Evolutionary conservation across 352 stramenopile species (phyloP).

Genomic region (Phytophthora hybrid): DNA sequence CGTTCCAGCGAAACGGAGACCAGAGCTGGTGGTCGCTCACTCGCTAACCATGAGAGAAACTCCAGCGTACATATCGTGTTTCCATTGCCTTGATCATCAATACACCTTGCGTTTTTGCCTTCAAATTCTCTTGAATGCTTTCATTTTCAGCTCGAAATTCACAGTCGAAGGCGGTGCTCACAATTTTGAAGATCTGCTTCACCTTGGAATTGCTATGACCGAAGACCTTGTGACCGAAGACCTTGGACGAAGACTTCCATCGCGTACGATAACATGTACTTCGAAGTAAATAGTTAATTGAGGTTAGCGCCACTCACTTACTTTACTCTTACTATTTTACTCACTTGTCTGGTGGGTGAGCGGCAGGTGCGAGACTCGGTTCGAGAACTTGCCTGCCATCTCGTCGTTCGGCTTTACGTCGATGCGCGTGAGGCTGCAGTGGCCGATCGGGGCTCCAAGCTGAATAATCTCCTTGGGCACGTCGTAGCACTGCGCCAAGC

Average conservation of each 20-base stretch:
- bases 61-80: constrained; percentile 29
- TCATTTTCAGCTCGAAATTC: neutral
- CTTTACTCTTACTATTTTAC: constrained; percentile 39
- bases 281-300: constrained; percentile 24
- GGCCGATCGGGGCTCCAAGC: constrained; percentile 72
- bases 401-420: constrained; percentile 59
- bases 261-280: neutral
- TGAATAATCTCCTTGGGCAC: constrained; percentile 82
- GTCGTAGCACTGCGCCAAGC: constrained; percentile 66
- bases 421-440: constrained; percentile 82
- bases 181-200: neutral
- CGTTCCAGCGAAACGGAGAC: constrained; percentile 28
- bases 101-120: constrained; percentile 31
- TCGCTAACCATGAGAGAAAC: constrained; percentile 12
- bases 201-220: no score
- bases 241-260: neutral
- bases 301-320: constrained; percentile 21
- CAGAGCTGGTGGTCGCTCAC: constrained; percentile 13
- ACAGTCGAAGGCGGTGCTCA: neutral
- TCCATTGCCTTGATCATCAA: constrained; percentile 18
- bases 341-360: constrained; percentile 82
- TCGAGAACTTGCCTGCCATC: constrained; percentile 62
- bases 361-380: constrained; percentile 73
- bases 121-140: neutral
- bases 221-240: no score